Evolutionary conservation across 305 asterid genomes (phyloP).

Genomic region (Rubia balearica): DNA sequence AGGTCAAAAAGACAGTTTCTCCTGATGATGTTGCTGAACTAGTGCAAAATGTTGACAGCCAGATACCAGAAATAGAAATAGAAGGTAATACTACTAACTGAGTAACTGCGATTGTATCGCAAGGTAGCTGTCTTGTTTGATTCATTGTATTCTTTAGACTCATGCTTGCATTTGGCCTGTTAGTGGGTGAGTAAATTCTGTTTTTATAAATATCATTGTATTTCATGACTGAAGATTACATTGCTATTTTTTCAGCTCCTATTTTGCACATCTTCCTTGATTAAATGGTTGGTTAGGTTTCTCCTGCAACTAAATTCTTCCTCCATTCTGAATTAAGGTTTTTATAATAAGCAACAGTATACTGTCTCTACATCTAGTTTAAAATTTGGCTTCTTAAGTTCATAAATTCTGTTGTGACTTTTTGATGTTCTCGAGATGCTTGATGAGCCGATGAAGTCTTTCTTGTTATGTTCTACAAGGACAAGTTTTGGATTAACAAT

Average conservation of each 20-base stretch:
- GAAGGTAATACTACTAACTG: constrained; percentile 36
- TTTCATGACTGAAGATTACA: neutral
- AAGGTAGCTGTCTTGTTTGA: neutral
- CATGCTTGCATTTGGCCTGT: neutral
- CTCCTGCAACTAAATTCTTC: neutral
- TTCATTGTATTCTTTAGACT: neutral
- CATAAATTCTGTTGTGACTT: neutral
- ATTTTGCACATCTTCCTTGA: neutral
- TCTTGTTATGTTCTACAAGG: neutral
- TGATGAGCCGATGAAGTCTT: neutral
- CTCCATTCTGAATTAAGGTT: neutral
- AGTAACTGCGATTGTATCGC: neutral
- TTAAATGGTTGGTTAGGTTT: neutral
- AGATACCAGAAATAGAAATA: constrained; percentile 30
- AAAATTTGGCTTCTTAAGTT: neutral
- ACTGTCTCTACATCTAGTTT: neutral
- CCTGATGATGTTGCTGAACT: constrained; percentile 37
- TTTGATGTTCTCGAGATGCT: neutral
- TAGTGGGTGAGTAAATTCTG: neutral
- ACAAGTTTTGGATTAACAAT: neutral
- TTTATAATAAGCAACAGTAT: neutral
- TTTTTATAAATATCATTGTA: neutral
- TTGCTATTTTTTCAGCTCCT: neutral
- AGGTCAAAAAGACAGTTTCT: constrained; percentile 68
- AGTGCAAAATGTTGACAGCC: constrained; percentile 28